These are phyloP conservation scores for Phytopythium kandeliae DNA, from an alignment of 352 stramenopile species.

Conservation along the genomic window DNA sequence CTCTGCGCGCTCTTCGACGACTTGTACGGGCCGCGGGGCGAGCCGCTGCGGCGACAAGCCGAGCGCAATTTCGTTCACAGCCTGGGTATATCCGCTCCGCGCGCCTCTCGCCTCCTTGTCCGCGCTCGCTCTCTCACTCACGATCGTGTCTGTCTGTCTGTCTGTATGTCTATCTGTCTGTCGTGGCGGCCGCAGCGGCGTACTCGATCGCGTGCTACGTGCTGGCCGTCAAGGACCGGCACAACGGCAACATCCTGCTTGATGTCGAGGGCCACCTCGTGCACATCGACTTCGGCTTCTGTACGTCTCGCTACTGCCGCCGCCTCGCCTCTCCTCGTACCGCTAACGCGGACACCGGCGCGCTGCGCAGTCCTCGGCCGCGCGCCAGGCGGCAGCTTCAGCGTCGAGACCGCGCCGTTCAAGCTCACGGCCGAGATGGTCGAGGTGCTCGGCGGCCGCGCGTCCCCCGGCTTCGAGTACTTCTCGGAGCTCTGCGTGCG, in stretches of 20 bases:
- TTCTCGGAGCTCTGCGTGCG: constrained; percentile 94
- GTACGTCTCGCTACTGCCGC: constrained; percentile 26
- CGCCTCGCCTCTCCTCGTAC: background rate
- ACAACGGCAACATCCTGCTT: constrained; percentile 99
- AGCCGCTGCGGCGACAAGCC: constrained; percentile 43
- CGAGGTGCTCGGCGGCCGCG: constrained; percentile 89
- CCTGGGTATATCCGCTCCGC: too few species aligned
- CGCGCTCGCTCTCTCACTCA: too few species aligned
- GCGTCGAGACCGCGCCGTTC: constrained; percentile 96
- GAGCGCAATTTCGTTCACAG: constrained; percentile 83
- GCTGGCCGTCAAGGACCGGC: constrained; percentile 97
- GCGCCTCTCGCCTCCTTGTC: too few species aligned
- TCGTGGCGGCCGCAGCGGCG: constrained; percentile 75
- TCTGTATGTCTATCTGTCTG: too few species aligned
- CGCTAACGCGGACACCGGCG: background rate
- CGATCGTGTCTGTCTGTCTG: too few species aligned
- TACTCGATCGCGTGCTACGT: constrained; percentile 98
- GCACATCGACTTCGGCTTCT: constrained; percentile 99
- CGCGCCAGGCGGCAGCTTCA: constrained; percentile 88
- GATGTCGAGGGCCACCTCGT: constrained; percentile 95
- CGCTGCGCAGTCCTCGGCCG: constrained; percentile 51
- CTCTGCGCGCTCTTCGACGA: constrained; percentile 92
- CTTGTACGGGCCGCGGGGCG: constrained; percentile 51
- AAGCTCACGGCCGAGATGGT: constrained; percentile 97
- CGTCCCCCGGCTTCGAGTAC: constrained; percentile 89